These are phyloP conservation scores for Suillus bovinus DNA, from an alignment of 768 basidiomycete genomes.

Conservation along the genomic window DNA sequence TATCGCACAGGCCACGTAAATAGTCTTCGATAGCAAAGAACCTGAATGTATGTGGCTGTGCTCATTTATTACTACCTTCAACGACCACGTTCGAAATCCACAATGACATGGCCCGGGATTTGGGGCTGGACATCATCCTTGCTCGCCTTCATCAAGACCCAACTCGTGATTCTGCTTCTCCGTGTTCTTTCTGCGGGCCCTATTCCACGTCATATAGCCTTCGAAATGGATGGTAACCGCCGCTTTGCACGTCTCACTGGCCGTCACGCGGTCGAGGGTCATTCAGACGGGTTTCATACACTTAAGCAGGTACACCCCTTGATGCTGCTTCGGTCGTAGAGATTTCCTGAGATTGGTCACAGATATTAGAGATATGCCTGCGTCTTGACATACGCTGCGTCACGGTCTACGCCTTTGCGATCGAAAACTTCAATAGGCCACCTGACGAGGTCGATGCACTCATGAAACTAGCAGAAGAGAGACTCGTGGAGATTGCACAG, in stretches of 20 bases:
- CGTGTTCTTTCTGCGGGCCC: slow-evolving; percentile 78
- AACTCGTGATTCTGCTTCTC: slow-evolving; percentile 49
- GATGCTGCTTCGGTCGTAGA: background rate
- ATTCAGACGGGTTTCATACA: slow-evolving; percentile 80
- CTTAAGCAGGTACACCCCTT: slow-evolving; percentile 64
- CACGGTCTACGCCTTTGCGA: slow-evolving; percentile 95
- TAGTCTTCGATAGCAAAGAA: too few species aligned
- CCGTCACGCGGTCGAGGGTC: slow-evolving; percentile 73
- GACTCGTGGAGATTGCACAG: slow-evolving; percentile 73
- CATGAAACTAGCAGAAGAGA: slow-evolving; percentile 81
- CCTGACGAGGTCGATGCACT: slow-evolving; percentile 84
- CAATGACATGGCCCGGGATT: slow-evolving; percentile 3
- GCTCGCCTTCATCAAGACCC: slow-evolving; percentile 21
- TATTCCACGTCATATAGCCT: slow-evolving; percentile 86
- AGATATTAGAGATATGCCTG: slow-evolving; percentile 88
- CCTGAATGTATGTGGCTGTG: background rate
- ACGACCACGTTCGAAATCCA: background rate
- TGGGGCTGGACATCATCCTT: slow-evolving; percentile 4
- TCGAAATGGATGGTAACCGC: slow-evolving; percentile 97
- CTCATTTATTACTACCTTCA: slow-evolving; percentile 14
- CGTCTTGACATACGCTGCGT: slow-evolving; percentile 80
- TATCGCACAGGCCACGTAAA: too few species aligned
- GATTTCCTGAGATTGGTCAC: background rate
- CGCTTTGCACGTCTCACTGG: slow-evolving; percentile 77
- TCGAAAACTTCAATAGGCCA: slow-evolving; percentile 94